Evolutionary conservation across 192 early-diverging fungal genomes (phyloP).

Genomic region (Coemansia sp.): DNA sequence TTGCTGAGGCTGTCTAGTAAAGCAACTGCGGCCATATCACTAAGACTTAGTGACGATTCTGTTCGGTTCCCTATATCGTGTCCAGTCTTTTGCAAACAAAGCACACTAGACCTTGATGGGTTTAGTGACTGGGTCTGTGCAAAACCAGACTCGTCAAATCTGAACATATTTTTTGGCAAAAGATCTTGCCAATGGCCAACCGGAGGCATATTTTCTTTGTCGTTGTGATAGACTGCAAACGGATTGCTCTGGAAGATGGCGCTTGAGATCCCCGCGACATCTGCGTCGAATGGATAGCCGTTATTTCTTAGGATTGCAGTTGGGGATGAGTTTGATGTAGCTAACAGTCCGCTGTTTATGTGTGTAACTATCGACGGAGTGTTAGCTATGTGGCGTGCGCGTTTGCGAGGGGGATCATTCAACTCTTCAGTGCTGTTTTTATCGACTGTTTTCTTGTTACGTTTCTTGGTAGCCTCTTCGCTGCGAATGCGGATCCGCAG

Average conservation of each 20-base stretch:
- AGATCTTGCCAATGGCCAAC: neutral
- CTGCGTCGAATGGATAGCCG: no score
- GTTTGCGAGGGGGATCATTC: neutral
- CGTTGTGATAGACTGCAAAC: slow-evolving; percentile 12
- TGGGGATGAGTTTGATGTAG: no score
- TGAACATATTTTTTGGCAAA: slow-evolving; percentile 7
- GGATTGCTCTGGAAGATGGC: slow-evolving; percentile 21
- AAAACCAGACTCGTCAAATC: neutral
- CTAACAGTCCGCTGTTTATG: no score
- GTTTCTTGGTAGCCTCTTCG: slow-evolving; percentile 63
- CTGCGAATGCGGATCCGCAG: slow-evolving; percentile 92
- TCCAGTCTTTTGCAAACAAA: neutral
- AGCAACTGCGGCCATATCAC: slow-evolving; percentile 49
- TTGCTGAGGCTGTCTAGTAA: slow-evolving; percentile 45
- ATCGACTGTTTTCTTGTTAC: slow-evolving; percentile 17
- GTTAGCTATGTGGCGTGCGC: no score
- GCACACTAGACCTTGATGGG: neutral
- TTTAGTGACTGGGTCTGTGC: neutral
- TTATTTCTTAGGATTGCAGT: no score
- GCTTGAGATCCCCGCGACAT: no score
- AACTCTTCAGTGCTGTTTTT: neutral
- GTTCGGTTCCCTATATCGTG: slow-evolving; percentile 10
- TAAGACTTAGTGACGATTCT: slow-evolving; percentile 9
- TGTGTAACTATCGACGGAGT: no score
- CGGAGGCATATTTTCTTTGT: slow-evolving; percentile 20